Conservation (phyloP, 75 land plant species). For the Adiantum capillusveneris region DNA sequence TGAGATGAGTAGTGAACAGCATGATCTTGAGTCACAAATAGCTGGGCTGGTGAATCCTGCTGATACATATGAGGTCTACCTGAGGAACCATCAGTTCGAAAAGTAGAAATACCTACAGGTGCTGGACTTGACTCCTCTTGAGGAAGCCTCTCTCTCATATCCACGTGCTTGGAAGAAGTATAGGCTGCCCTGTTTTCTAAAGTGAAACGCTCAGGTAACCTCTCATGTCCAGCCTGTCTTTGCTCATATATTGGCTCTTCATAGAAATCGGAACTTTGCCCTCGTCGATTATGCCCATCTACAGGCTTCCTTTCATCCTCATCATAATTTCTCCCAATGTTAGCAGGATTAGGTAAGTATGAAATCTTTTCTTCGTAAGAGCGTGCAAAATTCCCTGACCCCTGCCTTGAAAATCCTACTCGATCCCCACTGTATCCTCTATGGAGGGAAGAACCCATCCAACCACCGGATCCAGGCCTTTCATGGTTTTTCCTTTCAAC, state of each 20-base stretch:
- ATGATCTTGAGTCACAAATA: background rate
- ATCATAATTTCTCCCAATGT: constrained; percentile 83
- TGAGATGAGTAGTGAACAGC: background rate
- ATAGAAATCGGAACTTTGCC: constrained; percentile 19
- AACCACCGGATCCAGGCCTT: constrained; percentile 37
- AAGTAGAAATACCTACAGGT: background rate
- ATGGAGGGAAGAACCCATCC: constrained; percentile 14
- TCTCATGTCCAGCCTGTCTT: constrained; percentile 16
- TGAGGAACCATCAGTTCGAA: background rate
- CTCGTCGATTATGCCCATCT: constrained; percentile 44
- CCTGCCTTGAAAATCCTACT: constrained; percentile 33
- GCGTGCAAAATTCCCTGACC: constrained; percentile 27
- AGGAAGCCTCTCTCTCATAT: background rate
- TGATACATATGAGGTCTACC: background rate
- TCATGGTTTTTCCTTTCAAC: constrained; percentile 61
- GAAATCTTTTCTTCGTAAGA: constrained; percentile 61
- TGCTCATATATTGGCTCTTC: constrained; percentile 30
- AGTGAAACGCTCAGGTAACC: constrained; percentile 17
- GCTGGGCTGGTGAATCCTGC: background rate
- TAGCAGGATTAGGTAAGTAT: constrained; percentile 40
- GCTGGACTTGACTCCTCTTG: background rate
- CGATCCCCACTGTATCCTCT: constrained; percentile 40
- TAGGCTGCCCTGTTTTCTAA: constrained; percentile 11
- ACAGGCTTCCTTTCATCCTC: constrained; percentile 96
- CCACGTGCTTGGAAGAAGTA: background rate